Percentiles rank a stretch among this genome's conserved stretches.
Conservation (phyloP, 441 rosid species). For the Croton laevigatus region DNA sequence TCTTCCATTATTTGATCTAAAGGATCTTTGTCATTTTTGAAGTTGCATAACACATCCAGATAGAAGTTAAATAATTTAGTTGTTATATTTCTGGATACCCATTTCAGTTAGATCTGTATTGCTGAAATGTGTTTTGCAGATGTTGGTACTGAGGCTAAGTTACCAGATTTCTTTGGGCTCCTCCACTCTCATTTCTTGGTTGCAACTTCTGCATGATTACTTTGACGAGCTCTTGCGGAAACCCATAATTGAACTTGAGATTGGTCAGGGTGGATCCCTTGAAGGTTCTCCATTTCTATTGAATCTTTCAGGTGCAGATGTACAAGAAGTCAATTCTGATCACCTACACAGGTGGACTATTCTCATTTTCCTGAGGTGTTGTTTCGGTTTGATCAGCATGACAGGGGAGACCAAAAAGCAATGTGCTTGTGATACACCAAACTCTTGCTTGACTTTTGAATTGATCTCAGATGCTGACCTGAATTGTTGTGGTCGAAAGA, state of each 20-base stretch:
- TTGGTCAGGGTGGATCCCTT: conserved; percentile 43
- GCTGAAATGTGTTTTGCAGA: conserved; percentile 44
- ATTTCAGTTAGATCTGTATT: conserved; percentile 7
- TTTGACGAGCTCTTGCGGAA: conserved; percentile 52
- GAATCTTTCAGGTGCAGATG: conserved; percentile 39
- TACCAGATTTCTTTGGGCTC: conserved; percentile 37
- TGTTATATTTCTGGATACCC: neutral
- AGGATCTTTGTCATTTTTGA: neutral
- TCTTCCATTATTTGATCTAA: no score
- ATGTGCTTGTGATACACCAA: conserved; percentile 32
- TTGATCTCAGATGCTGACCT: conserved; percentile 19
- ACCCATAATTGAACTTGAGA: conserved; percentile 28
- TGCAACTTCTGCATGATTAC: conserved; percentile 63
- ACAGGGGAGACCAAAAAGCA: conserved; percentile 34
- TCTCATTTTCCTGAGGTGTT: conserved; percentile 70
- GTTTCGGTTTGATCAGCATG: conserved; percentile 48
- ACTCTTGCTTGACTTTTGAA: conserved; percentile 26
- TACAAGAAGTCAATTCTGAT: conserved; percentile 24
- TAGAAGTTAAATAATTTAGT: neutral
- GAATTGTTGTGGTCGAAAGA: conserved; percentile 36
- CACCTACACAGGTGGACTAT: conserved; percentile 70
- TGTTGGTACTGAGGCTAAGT: conserved; percentile 76
- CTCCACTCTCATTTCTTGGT: conserved; percentile 52
- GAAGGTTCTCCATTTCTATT: conserved; percentile 74
- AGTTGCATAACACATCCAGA: neutral